Base-by-base conservation (phyloP, 1,284 basidiomycete genomes). In the Tylopilus sp. region DNA sequence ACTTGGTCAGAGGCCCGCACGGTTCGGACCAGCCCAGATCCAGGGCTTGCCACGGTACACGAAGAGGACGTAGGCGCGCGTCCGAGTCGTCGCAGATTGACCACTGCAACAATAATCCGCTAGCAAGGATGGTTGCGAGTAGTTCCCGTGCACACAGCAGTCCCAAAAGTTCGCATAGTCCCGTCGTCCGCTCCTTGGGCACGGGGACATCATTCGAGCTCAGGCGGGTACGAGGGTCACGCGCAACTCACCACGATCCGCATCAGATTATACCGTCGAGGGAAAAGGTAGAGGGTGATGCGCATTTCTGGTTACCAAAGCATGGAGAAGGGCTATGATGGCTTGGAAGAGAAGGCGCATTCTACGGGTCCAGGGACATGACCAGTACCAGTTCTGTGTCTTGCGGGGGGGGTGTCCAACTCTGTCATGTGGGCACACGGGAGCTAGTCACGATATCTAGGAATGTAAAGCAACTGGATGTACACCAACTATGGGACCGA, bases 221-320 rank as follows among this genome's bases (percentile, higher is more conserved):
- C 76, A 80, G 86, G 85, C 10, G 88, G 85, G 85, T 66, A 66
- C 4, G 76, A 81, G 54, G 85, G 84, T 10, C 62, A 85, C 45
- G 63, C 68, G 22, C 75, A 76, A 44, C 71, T 85, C 24, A 64
- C 64, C 20, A 71, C 73, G 7, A 74, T 73, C 13, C 74, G 77
- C 32, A 60, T 61, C 9, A 71, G 81, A 43, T 54, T 82, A 45
- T 69, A 73, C 49, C 70, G 50, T 83, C 77, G 26, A 78, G 76
- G 62, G 61, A 43, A 79, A 80, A 57, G 79, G 77, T 4, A 61
- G 24, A 72, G 70, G 28, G 64, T 82, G 26, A 65, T 84, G 67
- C 66, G 66, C 19, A 72, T 76, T 47, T 41, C 57, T 22, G 66
- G 60, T 7, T 64, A 70, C 22, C 69, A 64, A 19, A 67, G 70